Evolutionary conservation across 176 grass and related monocot species (phyloP), one percentile per base, ranked within the genome.

Genomic region (Metroxylon sagu): DNA sequence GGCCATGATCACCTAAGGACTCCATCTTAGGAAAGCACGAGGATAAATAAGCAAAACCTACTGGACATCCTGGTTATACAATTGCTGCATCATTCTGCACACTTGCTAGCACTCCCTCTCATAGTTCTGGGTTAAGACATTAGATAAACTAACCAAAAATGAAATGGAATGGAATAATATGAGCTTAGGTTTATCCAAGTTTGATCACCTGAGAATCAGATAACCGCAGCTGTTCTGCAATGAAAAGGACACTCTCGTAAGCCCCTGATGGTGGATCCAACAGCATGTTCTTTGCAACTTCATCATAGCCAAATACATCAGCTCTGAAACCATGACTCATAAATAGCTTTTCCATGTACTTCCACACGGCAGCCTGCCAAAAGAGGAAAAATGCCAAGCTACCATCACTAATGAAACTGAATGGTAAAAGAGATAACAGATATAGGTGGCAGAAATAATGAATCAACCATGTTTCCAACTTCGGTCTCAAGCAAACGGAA

Each of bases 181-280:
- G 5, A 43, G 35, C 35, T 14, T 43, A 10, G 35, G 14, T 43
- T 43, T 10, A 43, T 43, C 35, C 35, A 43, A 43, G 35, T 43
- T 72, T 50, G n/a, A 69, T 81, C 75, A 96, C 92, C 77, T 96
- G 86, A 30, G 78, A 69, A 85, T 96, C 92, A 82, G 92, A 96
- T 66, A 87, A 77, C 2, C 72, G 77, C 69, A 90, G 72, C 49
- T 96, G 92, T 54, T 96, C 86, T 54, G 92, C 86, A 26, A 76
- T 43, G 65, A 96, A 96, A 67, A 96, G 52, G 25, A 80, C 4
- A 62, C 61, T 72, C 5, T 59, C 62, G 21, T 4, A 19, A 71
- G 60, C 35, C 53, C 80, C 58, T 26, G 26, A 62, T 59, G 58
- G 16, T 55, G 31, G 16, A 71, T 76, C 53, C 21, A 87, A 79